Evolutionary conservation across 1,139 yeast species (phyloP), one percentile per base, ranked within the genome.

Genomic region (Barnettozyma hawaiiensis): DNA sequence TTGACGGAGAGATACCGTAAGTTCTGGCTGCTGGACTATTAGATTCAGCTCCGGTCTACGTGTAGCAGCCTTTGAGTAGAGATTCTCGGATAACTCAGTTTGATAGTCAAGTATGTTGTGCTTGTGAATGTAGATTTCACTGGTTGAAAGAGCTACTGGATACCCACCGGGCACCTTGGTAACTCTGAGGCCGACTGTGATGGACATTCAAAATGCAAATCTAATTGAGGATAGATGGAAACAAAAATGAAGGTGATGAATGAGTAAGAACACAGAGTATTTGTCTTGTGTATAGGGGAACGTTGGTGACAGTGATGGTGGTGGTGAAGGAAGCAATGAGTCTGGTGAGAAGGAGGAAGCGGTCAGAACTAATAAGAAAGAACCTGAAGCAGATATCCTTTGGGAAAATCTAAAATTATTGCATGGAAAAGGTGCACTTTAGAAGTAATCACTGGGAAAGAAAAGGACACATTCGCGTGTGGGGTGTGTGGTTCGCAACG

Each of bases 11-110:
- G 71, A 67, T 4, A 66, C 60, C n/a, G 76, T 70, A 49, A 79
- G 63, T 54, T 78, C 81, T 29, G 85, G 86, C 59, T 80, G 86
- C 58, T 79, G 83, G 43, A 69, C 70, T 51, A 78, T 76, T 42
- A 79, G 63, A 40, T 71, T 70, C 29, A 76, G 52, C 51, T 76
- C 78, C 19, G 85, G 82, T 51, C 66, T 70, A 52, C 60, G 61
- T 35, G 53, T 53, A 35, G 60, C 51, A 7, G 70, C 66, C 28
- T 60, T 60, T 20, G 67, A 61, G 35, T 69, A 59, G 54, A 74
- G 63, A 32, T 68, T 62, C 5, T 66, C 61, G 27, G 73, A 68
- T 12, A 79, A 65, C 45, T 79, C 85, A 16, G 64, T 63, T 43
- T 70, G 69, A 54, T 80, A 79, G 53, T 78, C 85, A 26, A 67